These are phyloP conservation scores for Epichloe gansuensis DNA, from an alignment of 2,329 filamentous ascomycete genomes.

Conservation along the genomic window DNA sequence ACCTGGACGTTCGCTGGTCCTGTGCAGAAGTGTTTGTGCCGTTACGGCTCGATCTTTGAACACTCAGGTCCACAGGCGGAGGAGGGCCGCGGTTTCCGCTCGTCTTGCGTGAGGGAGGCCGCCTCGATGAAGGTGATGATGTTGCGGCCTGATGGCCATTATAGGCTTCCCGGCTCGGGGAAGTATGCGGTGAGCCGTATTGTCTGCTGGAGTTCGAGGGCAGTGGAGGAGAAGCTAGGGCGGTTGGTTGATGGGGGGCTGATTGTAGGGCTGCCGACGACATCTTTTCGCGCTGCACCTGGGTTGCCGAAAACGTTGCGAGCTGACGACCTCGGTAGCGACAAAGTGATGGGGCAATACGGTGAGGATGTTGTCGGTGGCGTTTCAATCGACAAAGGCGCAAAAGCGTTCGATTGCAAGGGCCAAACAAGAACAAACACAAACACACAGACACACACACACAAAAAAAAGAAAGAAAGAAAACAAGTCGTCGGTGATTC, in stretches of 20 bases:
- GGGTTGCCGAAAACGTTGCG: neutral
- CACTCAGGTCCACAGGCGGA: slow-evolving; percentile 22
- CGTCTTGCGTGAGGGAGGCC: slow-evolving; percentile 37
- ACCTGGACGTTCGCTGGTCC: slow-evolving; percentile 30
- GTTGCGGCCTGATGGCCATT: slow-evolving; percentile 37
- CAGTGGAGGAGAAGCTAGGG: slow-evolving; percentile 36
- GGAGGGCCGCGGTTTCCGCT: slow-evolving; percentile 33
- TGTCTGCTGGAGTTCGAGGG: slow-evolving; percentile 35
- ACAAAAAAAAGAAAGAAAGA: neutral
- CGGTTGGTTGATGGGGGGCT: slow-evolving; percentile 39
- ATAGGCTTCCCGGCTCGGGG: slow-evolving; percentile 42
- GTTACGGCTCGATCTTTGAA: slow-evolving; percentile 33
- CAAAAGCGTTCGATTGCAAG: neutral
- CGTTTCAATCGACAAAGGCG: neutral
- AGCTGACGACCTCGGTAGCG: slow-evolving; percentile 4
- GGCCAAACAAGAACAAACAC: neutral
- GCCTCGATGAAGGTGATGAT: slow-evolving; percentile 39
- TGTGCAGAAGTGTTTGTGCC: slow-evolving; percentile 30
- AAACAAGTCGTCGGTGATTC: neutral
- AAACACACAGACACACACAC: neutral
- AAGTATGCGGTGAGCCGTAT: slow-evolving; percentile 38
- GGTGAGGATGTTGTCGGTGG: neutral
- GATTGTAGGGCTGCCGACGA: slow-evolving; percentile 50
- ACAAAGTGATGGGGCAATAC: neutral
- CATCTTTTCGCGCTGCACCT: slow-evolving; percentile 18